These are phyloP conservation scores for Boletus tylopilopsis DNA, from an alignment of 768 basidiomycete genomes.

Conservation along the genomic window DNA sequence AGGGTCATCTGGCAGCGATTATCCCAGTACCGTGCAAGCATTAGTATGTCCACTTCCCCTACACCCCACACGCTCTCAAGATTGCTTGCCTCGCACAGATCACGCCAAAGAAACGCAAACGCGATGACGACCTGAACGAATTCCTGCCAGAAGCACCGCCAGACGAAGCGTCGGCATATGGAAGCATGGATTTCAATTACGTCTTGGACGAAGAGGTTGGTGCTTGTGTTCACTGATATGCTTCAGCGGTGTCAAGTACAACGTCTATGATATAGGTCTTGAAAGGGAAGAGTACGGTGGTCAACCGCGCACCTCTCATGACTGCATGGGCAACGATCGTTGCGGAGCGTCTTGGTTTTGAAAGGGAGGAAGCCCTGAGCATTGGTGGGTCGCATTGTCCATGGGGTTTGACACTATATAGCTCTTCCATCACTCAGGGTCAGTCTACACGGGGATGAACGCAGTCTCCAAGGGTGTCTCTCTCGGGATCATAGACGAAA, in stretches of 20 bases:
- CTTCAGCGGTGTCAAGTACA: background rate
- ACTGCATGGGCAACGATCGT: slow-evolving; percentile 90
- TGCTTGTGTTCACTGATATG: background rate
- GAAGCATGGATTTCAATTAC: slow-evolving; percentile 69
- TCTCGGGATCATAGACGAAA: slow-evolving; percentile 68
- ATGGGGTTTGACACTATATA: background rate
- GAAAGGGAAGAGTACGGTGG: slow-evolving; percentile 53
- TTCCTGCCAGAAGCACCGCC: slow-evolving; percentile 49
- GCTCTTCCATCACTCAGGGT: slow-evolving; percentile 47
- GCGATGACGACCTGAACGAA: slow-evolving; percentile 47
- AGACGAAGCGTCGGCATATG: slow-evolving; percentile 49
- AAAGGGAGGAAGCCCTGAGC: slow-evolving; percentile 84
- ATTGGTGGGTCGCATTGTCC: slow-evolving; percentile 52
- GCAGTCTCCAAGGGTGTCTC: slow-evolving; percentile 81
- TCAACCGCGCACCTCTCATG: slow-evolving; percentile 94
- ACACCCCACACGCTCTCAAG: background rate
- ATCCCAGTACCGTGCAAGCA: slow-evolving; percentile 24
- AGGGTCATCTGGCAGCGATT: slow-evolving; percentile 10
- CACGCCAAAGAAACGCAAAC: slow-evolving; percentile 47
- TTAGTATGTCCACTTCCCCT: slow-evolving; percentile 25
- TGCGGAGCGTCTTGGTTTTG: slow-evolving; percentile 82
- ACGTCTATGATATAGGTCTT: slow-evolving; percentile 47
- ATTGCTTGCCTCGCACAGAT: slow-evolving; percentile 28
- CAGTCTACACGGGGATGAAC: slow-evolving; percentile 92
- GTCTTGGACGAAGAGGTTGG: slow-evolving; percentile 66